A percentile compares a stretch with the other conserved stretches of the same genome.
phyloP scores from a whole-genome alignment of 352 stramenopile species.

The Aphanomyces cochlioides region DNA sequence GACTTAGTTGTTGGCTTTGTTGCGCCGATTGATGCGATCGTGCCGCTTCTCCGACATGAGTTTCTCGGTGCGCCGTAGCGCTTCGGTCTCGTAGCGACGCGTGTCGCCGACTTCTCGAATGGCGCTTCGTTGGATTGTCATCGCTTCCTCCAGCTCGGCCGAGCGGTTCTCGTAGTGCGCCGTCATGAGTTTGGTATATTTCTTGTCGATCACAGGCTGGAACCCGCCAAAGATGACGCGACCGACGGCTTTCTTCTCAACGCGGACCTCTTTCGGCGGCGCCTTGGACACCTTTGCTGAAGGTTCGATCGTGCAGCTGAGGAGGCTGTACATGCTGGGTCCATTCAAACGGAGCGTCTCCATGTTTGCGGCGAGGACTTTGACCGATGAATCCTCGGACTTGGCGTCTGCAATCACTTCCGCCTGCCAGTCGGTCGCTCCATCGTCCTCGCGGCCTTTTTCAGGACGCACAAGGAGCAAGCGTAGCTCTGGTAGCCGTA shows the following conservation, averaged over 20 bases:
- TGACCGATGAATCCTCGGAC: not conserved
- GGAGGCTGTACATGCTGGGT: no score
- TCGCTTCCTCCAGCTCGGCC: slow-evolving; percentile 60
- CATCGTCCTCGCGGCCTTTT: slow-evolving; percentile 28
- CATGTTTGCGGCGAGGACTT: slow-evolving; percentile 2
- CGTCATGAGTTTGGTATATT: slow-evolving; percentile 73
- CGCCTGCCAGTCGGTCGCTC: not conserved
- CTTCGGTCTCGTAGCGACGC: slow-evolving; percentile 61
- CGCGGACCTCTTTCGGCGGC: not conserved
- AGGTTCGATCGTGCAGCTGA: not conserved
- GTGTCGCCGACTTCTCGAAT: slow-evolving; percentile 44
- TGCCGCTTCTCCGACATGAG: slow-evolving; percentile 72
- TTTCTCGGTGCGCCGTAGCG: slow-evolving; percentile 53
- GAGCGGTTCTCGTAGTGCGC: slow-evolving; percentile 70
- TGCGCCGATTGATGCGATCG: slow-evolving; percentile 69
- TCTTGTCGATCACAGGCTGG: slow-evolving; percentile 50
- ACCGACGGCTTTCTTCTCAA: slow-evolving; percentile 35
- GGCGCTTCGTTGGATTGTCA: slow-evolving; percentile 53
- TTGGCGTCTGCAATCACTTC: slow-evolving; percentile 31
- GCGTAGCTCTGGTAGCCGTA: slow-evolving; percentile 70
- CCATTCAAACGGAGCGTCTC: not conserved
- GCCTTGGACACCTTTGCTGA: not conserved
- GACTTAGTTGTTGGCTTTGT: slow-evolving; percentile 40
- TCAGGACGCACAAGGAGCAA: slow-evolving; percentile 60
- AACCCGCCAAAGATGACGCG: slow-evolving; percentile 74